A percentile compares a stretch with the other conserved stretches of the same genome.
These are phyloP conservation scores for Hanseniaspora uvarum DNA, from an alignment of 1,139 yeast species.

Conservation along the genomic window DNA sequence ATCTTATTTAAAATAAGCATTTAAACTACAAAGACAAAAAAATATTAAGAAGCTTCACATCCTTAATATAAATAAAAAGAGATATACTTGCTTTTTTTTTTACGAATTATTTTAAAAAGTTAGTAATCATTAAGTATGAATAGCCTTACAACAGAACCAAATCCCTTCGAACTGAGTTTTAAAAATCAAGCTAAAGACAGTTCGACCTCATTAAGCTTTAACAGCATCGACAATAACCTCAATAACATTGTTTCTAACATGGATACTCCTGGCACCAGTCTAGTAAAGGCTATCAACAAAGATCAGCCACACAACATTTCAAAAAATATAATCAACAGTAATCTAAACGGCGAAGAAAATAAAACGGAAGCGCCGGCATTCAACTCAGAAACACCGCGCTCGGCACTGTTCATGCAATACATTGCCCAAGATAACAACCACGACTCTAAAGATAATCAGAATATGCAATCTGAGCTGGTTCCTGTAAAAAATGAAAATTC, in stretches of 20 bases:
- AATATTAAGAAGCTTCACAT: too few species aligned
- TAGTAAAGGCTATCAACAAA: neutral
- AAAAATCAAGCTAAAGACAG: constrained; percentile 40
- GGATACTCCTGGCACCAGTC: neutral
- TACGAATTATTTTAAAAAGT: too few species aligned
- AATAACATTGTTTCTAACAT: neutral
- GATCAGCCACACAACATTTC: neutral
- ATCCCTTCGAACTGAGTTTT: constrained; percentile 91
- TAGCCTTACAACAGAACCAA: constrained; percentile 72
- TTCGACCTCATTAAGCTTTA: neutral
- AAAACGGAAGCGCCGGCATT: neutral
- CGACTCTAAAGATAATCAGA: neutral
- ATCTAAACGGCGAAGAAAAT: neutral
- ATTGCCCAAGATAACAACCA: neutral
- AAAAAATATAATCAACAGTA: neutral
- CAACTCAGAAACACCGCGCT: neutral
- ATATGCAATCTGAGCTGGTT: neutral
- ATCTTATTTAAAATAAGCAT: too few species aligned
- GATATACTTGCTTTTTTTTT: too few species aligned
- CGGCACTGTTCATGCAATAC: neutral
- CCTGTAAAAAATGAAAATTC: neutral
- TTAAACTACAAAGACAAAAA: too few species aligned
- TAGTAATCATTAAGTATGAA: too few species aligned
- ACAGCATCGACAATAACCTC: neutral
- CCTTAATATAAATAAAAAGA: too few species aligned